Evolutionary conservation across 2,329 filamentous ascomycete genomes (phyloP).

Genomic region (Fusarium sp.): DNA sequence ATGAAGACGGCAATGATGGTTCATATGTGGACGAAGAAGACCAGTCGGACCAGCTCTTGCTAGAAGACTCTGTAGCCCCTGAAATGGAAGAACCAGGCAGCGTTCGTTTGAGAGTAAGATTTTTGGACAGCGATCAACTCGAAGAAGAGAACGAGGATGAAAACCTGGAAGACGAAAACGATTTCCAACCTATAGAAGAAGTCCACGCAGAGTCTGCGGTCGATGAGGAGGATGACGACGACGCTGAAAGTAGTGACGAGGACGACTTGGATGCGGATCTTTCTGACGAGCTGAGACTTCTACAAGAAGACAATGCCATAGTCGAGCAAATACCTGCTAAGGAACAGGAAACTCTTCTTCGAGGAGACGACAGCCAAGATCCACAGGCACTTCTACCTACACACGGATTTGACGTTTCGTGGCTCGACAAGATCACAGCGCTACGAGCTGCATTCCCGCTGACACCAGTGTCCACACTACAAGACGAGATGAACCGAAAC

Average conservation of each 20-base stretch:
- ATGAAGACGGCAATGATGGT: slow-evolving; percentile 48
- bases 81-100: slow-evolving; percentile 24
- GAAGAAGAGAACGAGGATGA: slow-evolving; percentile 27
- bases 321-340: slow-evolving; percentile 15
- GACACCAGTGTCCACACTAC: slow-evolving; percentile 47
- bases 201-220: background rate
- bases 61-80: slow-evolving; percentile 44
- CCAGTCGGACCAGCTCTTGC: slow-evolving; percentile 39
- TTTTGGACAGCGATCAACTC: slow-evolving; percentile 33
- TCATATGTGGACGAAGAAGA: slow-evolving; percentile 47
- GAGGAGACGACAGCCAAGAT: background rate
- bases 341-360: slow-evolving; percentile 4
- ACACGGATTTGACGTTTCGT: slow-evolving; percentile 22
- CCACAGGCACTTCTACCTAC: background rate
- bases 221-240: slow-evolving; percentile 29
- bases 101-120: slow-evolving; percentile 29
- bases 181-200: slow-evolving; percentile 30
- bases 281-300: slow-evolving; percentile 32
- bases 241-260: slow-evolving; percentile 30
- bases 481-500: slow-evolving; percentile 48
- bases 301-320: slow-evolving; percentile 35
- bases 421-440: slow-evolving; percentile 47
- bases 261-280: slow-evolving; percentile 25
- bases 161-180: slow-evolving; percentile 39
- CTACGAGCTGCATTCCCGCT: slow-evolving; percentile 56